Evolutionary conservation across 2,329 filamentous ascomycete species (phyloP).

Genomic region (Helminthosporium solani): DNA sequence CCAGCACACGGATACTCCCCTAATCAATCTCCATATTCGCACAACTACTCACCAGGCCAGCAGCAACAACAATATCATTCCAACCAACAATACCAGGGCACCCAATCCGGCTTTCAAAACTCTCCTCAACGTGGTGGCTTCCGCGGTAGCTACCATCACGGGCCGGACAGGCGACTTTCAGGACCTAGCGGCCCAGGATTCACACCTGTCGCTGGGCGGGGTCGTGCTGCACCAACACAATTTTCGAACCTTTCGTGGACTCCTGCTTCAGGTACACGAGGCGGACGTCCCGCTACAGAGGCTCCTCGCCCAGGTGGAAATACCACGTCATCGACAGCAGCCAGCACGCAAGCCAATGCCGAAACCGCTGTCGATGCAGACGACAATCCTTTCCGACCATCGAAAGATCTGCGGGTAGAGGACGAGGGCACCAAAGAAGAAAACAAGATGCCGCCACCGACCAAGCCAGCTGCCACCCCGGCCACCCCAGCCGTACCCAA

Average conservation of each 20-base stretch:
- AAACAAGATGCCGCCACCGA: constrained; percentile 56
- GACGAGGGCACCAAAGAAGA: constrained; percentile 57
- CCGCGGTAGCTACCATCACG: constrained; percentile 60
- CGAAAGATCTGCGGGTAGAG: constrained; percentile 66
- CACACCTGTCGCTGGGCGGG: constrained; percentile 45
- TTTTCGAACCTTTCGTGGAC: constrained; percentile 74
- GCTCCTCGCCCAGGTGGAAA: constrained; percentile 27
- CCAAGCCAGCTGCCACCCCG: constrained; percentile 50
- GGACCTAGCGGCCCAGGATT: constrained; percentile 43
- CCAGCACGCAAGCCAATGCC: constrained; percentile 12
- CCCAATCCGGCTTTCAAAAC: constrained; percentile 55
- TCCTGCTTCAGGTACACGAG: constrained; percentile 56
- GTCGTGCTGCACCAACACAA: constrained; percentile 53
- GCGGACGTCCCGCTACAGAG: constrained; percentile 49
- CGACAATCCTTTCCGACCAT: constrained; percentile 62
- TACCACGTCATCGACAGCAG: constrained; percentile 16
- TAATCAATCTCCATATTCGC: constrained; percentile 55
- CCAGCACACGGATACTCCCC: constrained; percentile 59
- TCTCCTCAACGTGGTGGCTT: constrained; percentile 54
- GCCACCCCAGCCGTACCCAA: constrained; percentile 56
- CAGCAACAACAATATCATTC: constrained; percentile 58
- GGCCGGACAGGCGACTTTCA: constrained; percentile 47
- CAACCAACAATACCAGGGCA: constrained; percentile 56
- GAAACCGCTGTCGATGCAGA: constrained; percentile 51
- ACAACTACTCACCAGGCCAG: constrained; percentile 30